Conservation (phyloP, 1,284 basidiomycete genomes). For the Cutaneotrichosporon cavernicola region DNA sequence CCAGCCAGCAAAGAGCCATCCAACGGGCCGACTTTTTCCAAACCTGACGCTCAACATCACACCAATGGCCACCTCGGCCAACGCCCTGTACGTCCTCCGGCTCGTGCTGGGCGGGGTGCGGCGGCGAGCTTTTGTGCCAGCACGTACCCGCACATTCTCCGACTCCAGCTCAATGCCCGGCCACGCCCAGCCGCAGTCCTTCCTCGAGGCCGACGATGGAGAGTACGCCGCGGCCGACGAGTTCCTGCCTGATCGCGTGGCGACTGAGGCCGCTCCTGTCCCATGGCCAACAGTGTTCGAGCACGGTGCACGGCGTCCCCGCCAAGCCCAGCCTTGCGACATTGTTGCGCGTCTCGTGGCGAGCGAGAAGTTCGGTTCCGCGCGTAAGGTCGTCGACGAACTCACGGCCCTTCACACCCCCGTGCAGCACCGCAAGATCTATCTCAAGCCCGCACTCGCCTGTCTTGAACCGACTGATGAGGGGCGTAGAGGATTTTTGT, state of each 20-base stretch:
- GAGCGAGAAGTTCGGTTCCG: constrained; percentile 24
- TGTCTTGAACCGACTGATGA: constrained; percentile 13
- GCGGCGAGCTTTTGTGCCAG: constrained; percentile 12
- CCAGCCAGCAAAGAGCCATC: neutral
- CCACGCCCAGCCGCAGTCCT: constrained; percentile 16
- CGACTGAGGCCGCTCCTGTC: constrained; percentile 25
- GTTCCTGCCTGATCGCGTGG: constrained; percentile 27
- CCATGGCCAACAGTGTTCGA: constrained; percentile 45
- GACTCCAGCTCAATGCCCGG: neutral
- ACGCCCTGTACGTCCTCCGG: constrained; percentile 28
- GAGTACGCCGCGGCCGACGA: constrained; percentile 35
- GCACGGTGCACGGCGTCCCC: constrained; percentile 14
- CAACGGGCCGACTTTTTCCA: constrained; percentile 5
- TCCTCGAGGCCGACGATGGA: constrained; percentile 36
- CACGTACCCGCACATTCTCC: neutral
- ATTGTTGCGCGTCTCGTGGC: constrained; percentile 35
- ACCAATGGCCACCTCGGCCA: constrained; percentile 21
- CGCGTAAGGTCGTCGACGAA: constrained; percentile 37
- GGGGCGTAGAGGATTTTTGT: constrained; percentile 28
- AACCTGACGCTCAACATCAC: neutral
- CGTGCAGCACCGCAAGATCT: constrained; percentile 34
- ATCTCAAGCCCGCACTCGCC: constrained; percentile 34
- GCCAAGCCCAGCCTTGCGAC: constrained; percentile 29
- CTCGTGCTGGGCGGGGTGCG: constrained; percentile 18
- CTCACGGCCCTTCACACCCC: constrained; percentile 30